A percentile compares a stretch with the other conserved stretches of the same genome.
Evolutionary conservation across 768 basidiomycete species (phyloP).

Genomic region (Psilocybe cubensis): DNA sequence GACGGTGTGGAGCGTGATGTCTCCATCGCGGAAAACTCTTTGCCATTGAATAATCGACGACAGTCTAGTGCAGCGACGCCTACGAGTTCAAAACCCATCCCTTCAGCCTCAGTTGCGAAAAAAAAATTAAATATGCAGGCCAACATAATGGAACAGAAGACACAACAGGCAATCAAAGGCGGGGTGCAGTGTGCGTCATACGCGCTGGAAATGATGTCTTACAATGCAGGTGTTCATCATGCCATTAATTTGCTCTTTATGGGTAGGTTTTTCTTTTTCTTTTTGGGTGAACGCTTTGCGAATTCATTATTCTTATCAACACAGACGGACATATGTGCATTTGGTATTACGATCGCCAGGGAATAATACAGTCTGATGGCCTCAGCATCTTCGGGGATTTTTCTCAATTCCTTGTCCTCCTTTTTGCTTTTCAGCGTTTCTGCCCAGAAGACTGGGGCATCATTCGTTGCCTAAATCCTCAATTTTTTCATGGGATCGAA

Average conservation of each 20-base stretch:
- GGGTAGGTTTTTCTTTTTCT: constrained; percentile 8
- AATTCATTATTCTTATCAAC: not conserved
- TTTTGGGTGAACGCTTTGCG: not conserved
- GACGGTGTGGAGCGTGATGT: constrained; percentile 6
- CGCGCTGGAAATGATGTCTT: constrained; percentile 14
- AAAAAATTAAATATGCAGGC: not conserved
- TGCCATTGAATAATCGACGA: not conserved
- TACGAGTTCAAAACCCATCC: not conserved
- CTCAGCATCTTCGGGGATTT: constrained; percentile 22
- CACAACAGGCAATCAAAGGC: not conserved
- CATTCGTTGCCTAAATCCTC: not conserved
- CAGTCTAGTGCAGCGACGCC: not conserved
- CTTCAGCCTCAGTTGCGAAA: not conserved
- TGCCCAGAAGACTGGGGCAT: constrained; percentile 24
- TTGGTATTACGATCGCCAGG: constrained; percentile 29
- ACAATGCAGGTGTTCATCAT: constrained; percentile 10
- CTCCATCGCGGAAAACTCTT: not conserved
- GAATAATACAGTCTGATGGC: constrained; percentile 26
- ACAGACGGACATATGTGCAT: constrained; percentile 25
- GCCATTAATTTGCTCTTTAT: constrained; percentile 13
- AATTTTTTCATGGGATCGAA: not conserved
- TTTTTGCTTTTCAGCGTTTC: constrained; percentile 20
- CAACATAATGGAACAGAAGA: not conserved
- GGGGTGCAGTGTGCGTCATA: constrained; percentile 11
- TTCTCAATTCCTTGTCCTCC: no score